Conservation (phyloP, 805 yeast species). For the Yarrowia porcina region DNA sequence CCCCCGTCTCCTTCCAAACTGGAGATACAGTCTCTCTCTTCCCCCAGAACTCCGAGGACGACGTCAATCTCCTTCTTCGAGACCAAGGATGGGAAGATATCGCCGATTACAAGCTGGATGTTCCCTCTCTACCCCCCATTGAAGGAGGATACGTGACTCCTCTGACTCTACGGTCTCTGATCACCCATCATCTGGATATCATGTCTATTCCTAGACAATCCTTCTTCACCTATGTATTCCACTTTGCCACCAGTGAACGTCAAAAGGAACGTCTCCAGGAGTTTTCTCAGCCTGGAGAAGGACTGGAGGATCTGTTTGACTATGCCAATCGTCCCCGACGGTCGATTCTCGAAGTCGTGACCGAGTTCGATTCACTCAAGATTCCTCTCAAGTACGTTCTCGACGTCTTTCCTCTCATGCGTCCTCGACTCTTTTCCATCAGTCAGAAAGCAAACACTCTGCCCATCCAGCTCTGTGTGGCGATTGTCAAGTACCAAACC, state of each 20-base stretch:
- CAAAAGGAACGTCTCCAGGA: slow-evolving; percentile 76
- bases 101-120: slow-evolving; percentile 54
- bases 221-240: slow-evolving; percentile 71
- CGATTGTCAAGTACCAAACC: slow-evolving; percentile 83
- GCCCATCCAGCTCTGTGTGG: slow-evolving; percentile 61
- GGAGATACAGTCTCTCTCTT: slow-evolving; percentile 81
- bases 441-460: slow-evolving; percentile 48
- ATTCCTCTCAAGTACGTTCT: slow-evolving; percentile 74
- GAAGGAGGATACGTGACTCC: slow-evolving; percentile 52
- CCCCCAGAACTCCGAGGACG: slow-evolving; percentile 63
- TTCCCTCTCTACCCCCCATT: slow-evolving; percentile 37
- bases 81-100: slow-evolving; percentile 70
- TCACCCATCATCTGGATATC: slow-evolving; percentile 80
- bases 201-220: slow-evolving; percentile 78
- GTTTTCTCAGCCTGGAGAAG: slow-evolving; percentile 62
- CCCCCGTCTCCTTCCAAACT: slow-evolving; percentile 46
- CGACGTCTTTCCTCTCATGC: slow-evolving; percentile 73
- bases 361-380: slow-evolving; percentile 72
- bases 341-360: slow-evolving; percentile 75
- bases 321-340: slow-evolving; percentile 93
- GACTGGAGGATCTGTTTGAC: slow-evolving; percentile 77
- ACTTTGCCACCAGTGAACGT: slow-evolving; percentile 69
- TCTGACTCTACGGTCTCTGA: slow-evolving; percentile 65
- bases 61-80: slow-evolving; percentile 62
- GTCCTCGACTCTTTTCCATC: slow-evolving; percentile 81